Base-by-base conservation (phyloP, 495 filamentous ascomycete species). In the Xylaria longipes region DNA sequence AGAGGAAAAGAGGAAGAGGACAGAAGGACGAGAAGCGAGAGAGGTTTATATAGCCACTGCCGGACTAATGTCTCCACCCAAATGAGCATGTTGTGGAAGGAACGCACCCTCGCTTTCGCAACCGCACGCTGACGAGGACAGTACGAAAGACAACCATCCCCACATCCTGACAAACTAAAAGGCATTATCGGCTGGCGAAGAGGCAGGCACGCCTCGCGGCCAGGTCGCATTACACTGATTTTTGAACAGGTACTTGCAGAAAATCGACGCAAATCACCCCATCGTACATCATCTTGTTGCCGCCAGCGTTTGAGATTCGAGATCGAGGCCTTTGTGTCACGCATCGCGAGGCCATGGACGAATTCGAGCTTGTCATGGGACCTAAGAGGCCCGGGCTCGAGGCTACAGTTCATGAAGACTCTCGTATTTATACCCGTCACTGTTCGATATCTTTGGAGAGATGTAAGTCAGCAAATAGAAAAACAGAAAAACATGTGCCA, bases 21-120 rank as follows among this genome's bases (percentile, higher is more conserved):
- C 14, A 33, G 35, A 68, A 33, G 12, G 39, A 27, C 5, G 39
- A 5, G 35, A 14, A 57, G 48, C 1, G 29, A 41, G 48, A 57
- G 48, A 35, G 15, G 52, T 58, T 68, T 45, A 45, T 57, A 57
- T 68, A 68, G 63, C 33, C 63, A 33, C 17, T 27, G 20, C 37
- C 12, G n/a, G 60, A 41, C 35, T 9, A 17, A 29, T 7, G 7
- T 29, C 22, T n/a, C 60, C 37, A 2, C n/a, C 1, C 11, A 43
- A 17, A 15, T 15, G n/a, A 66, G 31, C 31, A 27, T 39, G 25
- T 52, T 1, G 29, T 50, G 63, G 63, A 66, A 66, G 31, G 63
- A 66, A 66, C 45, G 43, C 31, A 15, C 11, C 4, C 43, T 33
- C 39, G 39, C 61, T 20, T 41, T 45, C 45, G 29, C 31, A 37